Percentiles rank a stretch among this genome's conserved stretches.
These are phyloP conservation scores for Pythium phragmiticola DNA, from an alignment of 352 stramenopile genomes.

Conservation along the genomic window DNA sequence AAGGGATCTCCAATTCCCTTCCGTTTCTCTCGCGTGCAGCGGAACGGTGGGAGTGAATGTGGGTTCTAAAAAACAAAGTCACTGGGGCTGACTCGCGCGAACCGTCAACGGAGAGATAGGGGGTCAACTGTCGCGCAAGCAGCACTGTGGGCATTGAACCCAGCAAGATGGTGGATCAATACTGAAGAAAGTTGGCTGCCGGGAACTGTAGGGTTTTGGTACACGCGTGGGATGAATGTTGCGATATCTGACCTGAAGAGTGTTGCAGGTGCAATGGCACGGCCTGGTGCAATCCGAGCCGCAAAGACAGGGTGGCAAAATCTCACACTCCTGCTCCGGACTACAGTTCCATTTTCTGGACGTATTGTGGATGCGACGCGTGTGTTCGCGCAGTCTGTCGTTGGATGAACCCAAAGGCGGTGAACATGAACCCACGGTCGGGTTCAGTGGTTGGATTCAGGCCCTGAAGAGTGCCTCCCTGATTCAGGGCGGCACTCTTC, in stretches of 20 bases:
- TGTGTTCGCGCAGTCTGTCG: background rate
- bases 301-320: background rate
- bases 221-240: background rate
- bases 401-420: conserved; percentile 3
- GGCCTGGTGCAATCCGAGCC: no score
- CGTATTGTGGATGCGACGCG: background rate
- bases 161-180: conserved; percentile 3
- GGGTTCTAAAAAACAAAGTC: background rate
- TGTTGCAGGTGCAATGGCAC: no score
- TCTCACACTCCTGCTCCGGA: background rate
- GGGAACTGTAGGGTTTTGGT: background rate
- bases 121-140: background rate
- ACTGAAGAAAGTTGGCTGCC: background rate
- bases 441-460: conserved; percentile 10
- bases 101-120: no score
- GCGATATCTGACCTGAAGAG: background rate
- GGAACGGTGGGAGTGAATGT: background rate
- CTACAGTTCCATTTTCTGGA: no score
- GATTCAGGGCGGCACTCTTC: no score
- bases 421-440: conserved; percentile 7
- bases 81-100: no score
- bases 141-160: conserved; percentile 1
- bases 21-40: background rate
- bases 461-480: no score
- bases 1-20: no score